Evolutionary conservation across 306 rosid species (phyloP).

Genomic region (Fagus crenata): DNA sequence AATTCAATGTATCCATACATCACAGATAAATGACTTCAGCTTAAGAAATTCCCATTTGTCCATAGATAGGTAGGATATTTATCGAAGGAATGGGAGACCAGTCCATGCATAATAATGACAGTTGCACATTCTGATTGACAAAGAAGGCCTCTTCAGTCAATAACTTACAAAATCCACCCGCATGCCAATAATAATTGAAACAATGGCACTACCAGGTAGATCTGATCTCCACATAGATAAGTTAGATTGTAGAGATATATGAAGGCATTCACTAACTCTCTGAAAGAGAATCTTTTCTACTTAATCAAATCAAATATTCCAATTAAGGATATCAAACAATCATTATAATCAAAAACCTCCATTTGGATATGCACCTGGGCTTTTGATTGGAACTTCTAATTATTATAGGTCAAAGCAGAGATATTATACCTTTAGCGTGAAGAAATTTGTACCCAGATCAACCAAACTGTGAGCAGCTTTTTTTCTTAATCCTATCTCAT

Average conservation of each 20-base stretch:
- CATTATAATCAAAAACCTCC: not conserved
- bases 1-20: not conserved
- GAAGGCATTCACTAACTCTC: not conserved
- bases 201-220: not conserved
- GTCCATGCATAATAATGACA: not conserved
- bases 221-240: not conserved
- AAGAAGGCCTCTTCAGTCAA: not conserved
- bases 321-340: not conserved
- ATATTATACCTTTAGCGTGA: not conserved
- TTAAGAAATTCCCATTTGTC: not conserved
- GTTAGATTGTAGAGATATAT: not conserved
- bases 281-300: not conserved
- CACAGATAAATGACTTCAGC: not conserved
- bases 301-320: not conserved
- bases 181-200: not conserved
- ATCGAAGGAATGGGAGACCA: not conserved
- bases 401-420: not conserved
- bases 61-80: not conserved
- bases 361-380: not conserved
- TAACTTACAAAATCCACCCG: not conserved
- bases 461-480: slow-evolving; percentile 72
- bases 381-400: not conserved
- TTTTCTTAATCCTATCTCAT: slow-evolving; percentile 67
- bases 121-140: not conserved
- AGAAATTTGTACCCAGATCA: slow-evolving; percentile 21